Base-by-base conservation (phyloP, 768 basidiomycete genomes). In the Mrakia gelida region DNA sequence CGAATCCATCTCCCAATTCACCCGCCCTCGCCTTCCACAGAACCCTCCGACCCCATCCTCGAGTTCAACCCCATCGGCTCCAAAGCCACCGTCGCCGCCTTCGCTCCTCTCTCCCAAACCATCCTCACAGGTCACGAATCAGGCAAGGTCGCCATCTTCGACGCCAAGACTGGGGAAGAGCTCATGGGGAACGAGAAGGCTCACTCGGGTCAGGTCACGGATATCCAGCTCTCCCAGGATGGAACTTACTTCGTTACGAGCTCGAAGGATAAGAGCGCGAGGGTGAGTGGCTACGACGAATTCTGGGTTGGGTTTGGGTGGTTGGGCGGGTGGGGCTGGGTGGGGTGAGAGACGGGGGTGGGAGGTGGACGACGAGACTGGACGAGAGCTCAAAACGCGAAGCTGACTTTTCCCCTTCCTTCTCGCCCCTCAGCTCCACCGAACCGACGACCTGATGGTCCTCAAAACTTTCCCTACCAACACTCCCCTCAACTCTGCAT, bases 51-150 rank as follows among this genome's bases (percentile, higher is more conserved):
- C 80, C 94, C 95, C 0, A 81, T 87, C 23, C 86, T 89, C 81
- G 89, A 92, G 85, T 95, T 97, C 88, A 88, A 92, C 84, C 92
- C 95, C 18, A 87, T 93, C 79, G 95, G 95, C 38, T 93, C 93
- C 79, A 98, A 98, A 86, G 93, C 95, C n/a, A 98, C 94, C 2
- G 94, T 98, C 59, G 95, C 94, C 83, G 91, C 93, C 7, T 98
- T 97, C 85, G 92, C 93, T 6, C 88, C 91, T 72, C 87, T 88
- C 18, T 90, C 91, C 32, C 88, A 91, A 59, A 84, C 91, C 80
- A 91, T 99, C 84, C 86, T 98, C 79, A 96, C 95, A 3, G 96
- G 94, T 8, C 97, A 99, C 85, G 95, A 98, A 86, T 94, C 93
- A 62, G 97, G 97, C 26, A 98, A 96, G 83, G 88, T 98, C 52